Base-by-base conservation (phyloP, 495 filamentous ascomycete genomes). In the Xylaria cubensis region DNA sequence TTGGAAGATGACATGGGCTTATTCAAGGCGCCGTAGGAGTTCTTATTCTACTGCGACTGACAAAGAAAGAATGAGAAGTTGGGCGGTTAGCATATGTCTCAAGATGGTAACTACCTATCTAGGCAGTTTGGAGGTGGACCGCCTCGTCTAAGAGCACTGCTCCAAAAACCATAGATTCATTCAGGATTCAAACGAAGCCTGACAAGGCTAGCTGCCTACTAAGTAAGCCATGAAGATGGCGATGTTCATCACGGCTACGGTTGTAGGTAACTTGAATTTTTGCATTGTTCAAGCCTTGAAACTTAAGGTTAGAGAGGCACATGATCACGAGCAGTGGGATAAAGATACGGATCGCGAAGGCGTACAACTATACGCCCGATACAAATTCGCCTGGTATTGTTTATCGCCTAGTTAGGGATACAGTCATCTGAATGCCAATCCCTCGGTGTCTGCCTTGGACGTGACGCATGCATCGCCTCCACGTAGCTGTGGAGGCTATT, bases 391-490 rank as follows among this genome's bases (percentile, higher is more conserved):
- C 4, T 36, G 26, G 13, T 19, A 59, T 59, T 7, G 6, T 13
- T 36, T 59, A 21, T 53, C 12, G 50, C 21, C 50, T 53, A n/a
- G n/a, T n/a, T n/a, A 6, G 50, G 21, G 24, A 55, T 55, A 55
- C 51, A 55, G 21, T 55, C 51, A 55, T 53, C 21, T n/a, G 0
- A 19, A 36, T 61, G 34, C 21, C 34, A 21, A 61, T 61, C 26
- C 26, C 34, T 36, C 34, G 34, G 34, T 39, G 32, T 61, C 58
- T 61, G 58, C 58, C 58, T 61, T 41, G 58, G 32, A 21, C n/a
- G 19, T 39, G n/a, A 21, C 32, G 19, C 17, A 61, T 61, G 58
- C 58, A 61, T 34, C 34, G 24, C 34, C 34, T 19, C 58, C 34
- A 39, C 58, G 34, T 17, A 61, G 58, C 32, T 17, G 17, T 39